Percentiles rank a stretch among this genome's conserved stretches.
These are phyloP conservation scores for Amanita polypyramis DNA, from an alignment of 768 basidiomycete species.

Conservation along the genomic window DNA sequence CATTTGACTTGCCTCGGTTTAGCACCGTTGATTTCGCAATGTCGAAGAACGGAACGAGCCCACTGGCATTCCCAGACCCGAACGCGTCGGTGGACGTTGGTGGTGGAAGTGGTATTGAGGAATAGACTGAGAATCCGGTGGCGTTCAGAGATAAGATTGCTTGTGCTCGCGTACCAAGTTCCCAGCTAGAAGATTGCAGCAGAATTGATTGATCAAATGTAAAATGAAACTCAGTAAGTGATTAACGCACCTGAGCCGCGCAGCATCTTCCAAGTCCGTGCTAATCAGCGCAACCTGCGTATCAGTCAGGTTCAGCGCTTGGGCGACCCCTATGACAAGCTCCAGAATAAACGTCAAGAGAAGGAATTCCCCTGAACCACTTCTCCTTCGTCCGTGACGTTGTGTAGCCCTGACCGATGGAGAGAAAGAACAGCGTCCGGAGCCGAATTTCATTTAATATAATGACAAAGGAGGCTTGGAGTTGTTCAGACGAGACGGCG, in stretches of 20 bases:
- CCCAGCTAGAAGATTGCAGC: slow-evolving; percentile 33
- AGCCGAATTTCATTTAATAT: neutral
- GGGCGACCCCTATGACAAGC: neutral
- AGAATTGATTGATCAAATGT: no score
- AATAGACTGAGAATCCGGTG: slow-evolving; percentile 34
- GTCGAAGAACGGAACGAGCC: slow-evolving; percentile 43
- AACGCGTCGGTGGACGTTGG: slow-evolving; percentile 21
- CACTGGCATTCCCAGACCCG: slow-evolving; percentile 12
- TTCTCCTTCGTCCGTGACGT: neutral
- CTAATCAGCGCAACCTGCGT: slow-evolving; percentile 4
- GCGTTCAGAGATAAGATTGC: slow-evolving; percentile 37
- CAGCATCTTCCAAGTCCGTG: neutral
- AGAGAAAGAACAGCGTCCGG: no score
- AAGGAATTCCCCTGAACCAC: neutral
- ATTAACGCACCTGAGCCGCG: slow-evolving; percentile 1
- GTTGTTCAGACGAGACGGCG: no score
- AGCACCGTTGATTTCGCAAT: slow-evolving; percentile 43
- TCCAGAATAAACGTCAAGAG: neutral
- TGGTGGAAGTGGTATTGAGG: slow-evolving; percentile 25
- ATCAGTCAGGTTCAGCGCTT: slow-evolving; percentile 1
- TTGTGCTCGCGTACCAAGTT: slow-evolving; percentile 44
- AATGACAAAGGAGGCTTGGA: no score
- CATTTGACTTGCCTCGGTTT: slow-evolving; percentile 32
- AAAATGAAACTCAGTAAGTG: no score
- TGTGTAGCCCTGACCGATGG: neutral